A percentile compares a stretch with the other conserved stretches of the same genome.
Evolutionary conservation across 345 rosid species (phyloP).

Genomic region (Arabis alpina): DNA sequence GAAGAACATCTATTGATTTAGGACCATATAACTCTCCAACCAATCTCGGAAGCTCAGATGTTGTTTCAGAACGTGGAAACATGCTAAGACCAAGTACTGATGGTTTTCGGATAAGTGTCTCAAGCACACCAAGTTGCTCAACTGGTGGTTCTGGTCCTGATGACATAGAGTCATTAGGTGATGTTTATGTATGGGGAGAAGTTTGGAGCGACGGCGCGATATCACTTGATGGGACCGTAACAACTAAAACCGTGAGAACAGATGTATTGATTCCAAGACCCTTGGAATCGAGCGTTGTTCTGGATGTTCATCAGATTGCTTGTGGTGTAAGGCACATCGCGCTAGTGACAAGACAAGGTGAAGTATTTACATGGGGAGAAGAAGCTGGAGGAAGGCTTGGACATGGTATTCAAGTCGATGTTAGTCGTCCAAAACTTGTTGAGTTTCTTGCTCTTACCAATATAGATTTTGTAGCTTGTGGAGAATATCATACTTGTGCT

Average conservation of each 20-base stretch:
- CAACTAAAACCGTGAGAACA: conserved; percentile 47
- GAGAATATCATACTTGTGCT: conserved; percentile 87
- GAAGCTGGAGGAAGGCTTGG: conserved; percentile 98
- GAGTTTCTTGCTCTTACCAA: conserved; percentile 79
- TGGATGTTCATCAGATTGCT: conserved; percentile 95
- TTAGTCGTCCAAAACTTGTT: conserved; percentile 77
- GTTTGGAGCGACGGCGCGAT: conserved; percentile 72
- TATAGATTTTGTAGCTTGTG: conserved; percentile 80
- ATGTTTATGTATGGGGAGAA: conserved; percentile 96
- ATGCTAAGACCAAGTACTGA: conserved; percentile 89
- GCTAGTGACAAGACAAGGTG: conserved; percentile 95
- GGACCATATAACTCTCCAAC: conserved; percentile 50
- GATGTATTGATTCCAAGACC: conserved; percentile 81
- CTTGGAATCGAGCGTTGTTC: conserved; percentile 87
- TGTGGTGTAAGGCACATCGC: conserved; percentile 82
- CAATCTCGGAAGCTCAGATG: conserved; percentile 69
- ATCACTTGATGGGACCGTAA: conserved; percentile 53
- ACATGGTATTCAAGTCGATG: conserved; percentile 73
- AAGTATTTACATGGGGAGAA: conserved; percentile 98
- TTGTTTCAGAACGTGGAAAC: conserved; percentile 73
- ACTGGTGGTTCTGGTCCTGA: conserved; percentile 91
- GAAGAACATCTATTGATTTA: conserved; percentile 68
- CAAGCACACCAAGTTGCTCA: conserved; percentile 94
- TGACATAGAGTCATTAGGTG: conserved; percentile 96
- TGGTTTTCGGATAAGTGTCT: conserved; percentile 93